Evolutionary conservation across 2,329 filamentous ascomycete species (phyloP).

Genomic region (Paracamarosporium sp.): DNA sequence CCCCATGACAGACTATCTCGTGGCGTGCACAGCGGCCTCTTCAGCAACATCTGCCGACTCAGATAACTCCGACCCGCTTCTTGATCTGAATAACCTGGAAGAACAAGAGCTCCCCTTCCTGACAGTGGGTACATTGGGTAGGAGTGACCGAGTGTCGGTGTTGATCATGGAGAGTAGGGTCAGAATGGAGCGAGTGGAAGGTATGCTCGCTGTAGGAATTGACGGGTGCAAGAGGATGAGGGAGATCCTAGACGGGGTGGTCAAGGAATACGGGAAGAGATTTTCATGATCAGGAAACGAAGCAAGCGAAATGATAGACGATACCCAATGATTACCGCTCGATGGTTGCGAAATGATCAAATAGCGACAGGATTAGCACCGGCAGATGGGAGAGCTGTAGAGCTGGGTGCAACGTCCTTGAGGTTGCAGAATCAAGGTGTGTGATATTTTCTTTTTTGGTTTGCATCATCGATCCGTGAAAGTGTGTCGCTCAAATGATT

Average conservation of each 20-base stretch:
- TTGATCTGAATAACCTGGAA: conserved; percentile 80
- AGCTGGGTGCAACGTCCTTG: background rate
- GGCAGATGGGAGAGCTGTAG: background rate
- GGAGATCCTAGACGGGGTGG: conserved; percentile 78
- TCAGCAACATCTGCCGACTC: conserved; percentile 61
- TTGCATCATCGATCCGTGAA: background rate
- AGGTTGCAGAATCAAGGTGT: background rate
- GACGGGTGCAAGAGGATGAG: conserved; percentile 90
- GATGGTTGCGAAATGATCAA: background rate
- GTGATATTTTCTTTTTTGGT: background rate
- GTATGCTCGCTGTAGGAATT: conserved; percentile 89
- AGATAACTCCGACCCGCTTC: conserved; percentile 74
- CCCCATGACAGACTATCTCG: conserved; percentile 91
- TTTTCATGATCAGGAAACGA: conserved; percentile 24
- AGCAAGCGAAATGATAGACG: background rate
- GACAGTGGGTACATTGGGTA: conserved; percentile 82
- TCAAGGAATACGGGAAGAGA: conserved; percentile 54
- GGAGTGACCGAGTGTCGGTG: conserved; percentile 76
- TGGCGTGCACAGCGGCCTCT: conserved; percentile 85
- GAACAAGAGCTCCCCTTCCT: conserved; percentile 88
- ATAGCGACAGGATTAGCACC: background rate
- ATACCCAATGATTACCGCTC: background rate
- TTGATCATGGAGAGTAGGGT: conserved; percentile 87
- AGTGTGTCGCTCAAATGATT: background rate
- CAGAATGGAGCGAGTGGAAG: conserved; percentile 81